phyloP scores from a whole-genome alignment of 352 stramenopile species.

The Pythium utonaiense region DNA sequence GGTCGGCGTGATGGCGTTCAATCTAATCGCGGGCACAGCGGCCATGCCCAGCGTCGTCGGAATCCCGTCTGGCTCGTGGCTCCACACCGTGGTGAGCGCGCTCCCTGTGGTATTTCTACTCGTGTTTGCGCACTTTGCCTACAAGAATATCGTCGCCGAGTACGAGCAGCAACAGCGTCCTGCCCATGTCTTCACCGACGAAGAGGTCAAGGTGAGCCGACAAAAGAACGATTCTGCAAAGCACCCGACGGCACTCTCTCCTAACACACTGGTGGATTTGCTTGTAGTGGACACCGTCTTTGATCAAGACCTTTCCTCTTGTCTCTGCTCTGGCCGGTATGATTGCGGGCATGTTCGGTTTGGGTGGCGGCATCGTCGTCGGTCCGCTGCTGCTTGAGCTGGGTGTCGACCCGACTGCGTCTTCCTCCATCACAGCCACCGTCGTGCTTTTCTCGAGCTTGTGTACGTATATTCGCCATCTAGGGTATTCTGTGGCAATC shows the following conservation, averaged over 20 bases:
- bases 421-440: conserved; percentile 87
- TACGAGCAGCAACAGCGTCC: conserved; percentile 45
- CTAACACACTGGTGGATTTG: too few species aligned
- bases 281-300: conserved; percentile 47
- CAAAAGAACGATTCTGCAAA: not conserved
- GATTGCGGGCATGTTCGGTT: conserved; percentile 93
- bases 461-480: conserved; percentile 34
- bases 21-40: conserved; percentile 87
- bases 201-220: conserved; percentile 27
- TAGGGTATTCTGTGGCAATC: too few species aligned
- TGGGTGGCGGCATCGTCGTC: conserved; percentile 94
- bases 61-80: conserved; percentile 71
- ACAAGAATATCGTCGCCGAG: conserved; percentile 42
- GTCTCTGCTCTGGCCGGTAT: conserved; percentile 88
- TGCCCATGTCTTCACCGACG: conserved; percentile 39
- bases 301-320: conserved; percentile 81
- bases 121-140: conserved; percentile 55
- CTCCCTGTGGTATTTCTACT: conserved; percentile 60
- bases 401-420: conserved; percentile 79
- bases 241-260: not conserved
- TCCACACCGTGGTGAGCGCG: conserved; percentile 65
- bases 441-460: conserved; percentile 64
- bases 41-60: conserved; percentile 86
- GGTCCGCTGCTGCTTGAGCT: conserved; percentile 93
- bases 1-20: conserved; percentile 85